Evolutionary conservation across 2,329 filamentous ascomycete species (phyloP), one percentile per base, ranked within the genome.

Genomic region (Byssochlamys sp.): DNA sequence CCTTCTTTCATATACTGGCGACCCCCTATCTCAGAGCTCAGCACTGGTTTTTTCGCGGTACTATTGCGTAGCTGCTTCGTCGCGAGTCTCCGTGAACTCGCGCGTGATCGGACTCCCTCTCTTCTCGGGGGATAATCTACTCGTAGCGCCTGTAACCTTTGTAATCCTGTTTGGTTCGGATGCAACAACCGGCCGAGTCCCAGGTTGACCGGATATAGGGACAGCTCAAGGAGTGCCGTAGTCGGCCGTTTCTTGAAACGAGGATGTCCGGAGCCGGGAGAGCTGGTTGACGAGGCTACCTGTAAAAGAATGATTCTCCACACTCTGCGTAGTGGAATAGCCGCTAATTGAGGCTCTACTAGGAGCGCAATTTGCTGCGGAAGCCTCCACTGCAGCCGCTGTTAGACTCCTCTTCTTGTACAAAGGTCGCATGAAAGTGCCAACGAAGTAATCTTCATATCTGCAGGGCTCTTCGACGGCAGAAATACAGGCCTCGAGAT

Each of bases 371-470:
- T 50, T 25, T 57, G 66, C 66, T 5, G 71, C 68, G 24, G 65
- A 63, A 5, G 66, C 27, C 10, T 70, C 64, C 29, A 75, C 66
- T 14, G 63, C 63, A n/a, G 65, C 62, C 1, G 62, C 59, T 12
- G 66, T 71, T n/a, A 76, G 64, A 56, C 65, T 72, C 54, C 73
- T 70, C 56, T 71, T 73, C 56, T 70, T 74, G 60, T 70, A 68
- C 7, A 55, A 57, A 12, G 75, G 69, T 5, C 58, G 65, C 11
- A 63, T 66, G 53, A 73, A 68, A n/a, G 63, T 62, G 1, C 58
- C 59, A 7, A 63, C 48, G 56, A 78, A 78, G 54, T 72, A 78
- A 1, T 68, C 62, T 56, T 73, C 69, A 55, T 78, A 79, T 6
- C 58, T 53, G 19, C 72, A 54, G 24, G 62, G 58, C 33, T 71